A percentile compares a stretch with the other conserved stretches of the same genome.
These are phyloP conservation scores for Cladosporium phlei DNA, from an alignment of 2,329 filamentous ascomycete genomes.

Conservation along the genomic window DNA sequence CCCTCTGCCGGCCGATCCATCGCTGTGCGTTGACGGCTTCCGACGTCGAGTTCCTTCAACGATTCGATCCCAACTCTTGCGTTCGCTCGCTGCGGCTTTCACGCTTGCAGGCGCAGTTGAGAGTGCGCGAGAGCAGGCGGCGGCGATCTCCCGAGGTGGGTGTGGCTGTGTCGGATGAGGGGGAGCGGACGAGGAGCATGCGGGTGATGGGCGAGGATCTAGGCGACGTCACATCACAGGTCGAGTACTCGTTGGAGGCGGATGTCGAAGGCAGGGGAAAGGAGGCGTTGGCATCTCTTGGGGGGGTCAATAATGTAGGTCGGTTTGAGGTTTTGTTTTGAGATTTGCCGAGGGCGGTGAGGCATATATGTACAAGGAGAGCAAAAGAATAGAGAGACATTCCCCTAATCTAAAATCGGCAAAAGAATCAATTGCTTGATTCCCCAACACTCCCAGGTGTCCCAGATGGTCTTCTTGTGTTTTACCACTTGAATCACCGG, in stretches of 20 bases:
- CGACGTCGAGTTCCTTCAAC: conserved; percentile 20
- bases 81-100: conserved; percentile 36
- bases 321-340: neutral
- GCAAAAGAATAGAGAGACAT: too few relatives aligned
- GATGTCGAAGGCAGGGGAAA: conserved; percentile 38
- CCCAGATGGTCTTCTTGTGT: too few relatives aligned
- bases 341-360: too few relatives aligned
- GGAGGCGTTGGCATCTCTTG: neutral
- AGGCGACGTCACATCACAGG: conserved; percentile 54
- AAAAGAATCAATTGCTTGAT: too few relatives aligned
- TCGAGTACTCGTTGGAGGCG: conserved; percentile 57
- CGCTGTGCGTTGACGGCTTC: conserved; percentile 51
- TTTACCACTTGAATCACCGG: too few relatives aligned
- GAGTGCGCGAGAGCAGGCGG: conserved; percentile 56
- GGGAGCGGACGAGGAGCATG: conserved; percentile 47
- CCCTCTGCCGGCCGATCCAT: conserved; percentile 60
- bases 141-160: conserved; percentile 54
- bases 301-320: neutral
- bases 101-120: conserved; percentile 60
- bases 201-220: conserved; percentile 58
- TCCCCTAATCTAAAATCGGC: too few relatives aligned
- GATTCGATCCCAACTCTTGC: conserved; percentile 16
- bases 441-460: too few relatives aligned
- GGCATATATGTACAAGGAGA: too few relatives aligned
- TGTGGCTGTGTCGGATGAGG: conserved; percentile 50